Evolutionary conservation across 352 stramenopile species (phyloP).

Genomic region (Globisporangium spinosum): DNA sequence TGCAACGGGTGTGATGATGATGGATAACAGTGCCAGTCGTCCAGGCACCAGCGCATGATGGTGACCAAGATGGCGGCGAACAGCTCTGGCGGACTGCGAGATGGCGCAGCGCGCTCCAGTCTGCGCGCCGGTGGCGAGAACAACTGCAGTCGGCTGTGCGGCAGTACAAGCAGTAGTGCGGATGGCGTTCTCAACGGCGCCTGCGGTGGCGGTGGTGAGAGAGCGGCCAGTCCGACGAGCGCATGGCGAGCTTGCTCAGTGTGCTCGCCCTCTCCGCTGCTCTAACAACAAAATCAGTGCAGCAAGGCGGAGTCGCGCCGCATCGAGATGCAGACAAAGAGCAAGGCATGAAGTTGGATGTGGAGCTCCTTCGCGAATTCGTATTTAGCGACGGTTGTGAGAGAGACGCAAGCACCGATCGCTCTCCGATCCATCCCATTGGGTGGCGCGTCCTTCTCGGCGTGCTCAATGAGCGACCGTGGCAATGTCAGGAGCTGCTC

Average conservation of each 20-base stretch:
- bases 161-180: not conserved
- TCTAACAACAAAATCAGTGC: not conserved
- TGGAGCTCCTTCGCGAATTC: slow-evolving; percentile 24
- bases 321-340: not conserved
- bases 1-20: too few species aligned
- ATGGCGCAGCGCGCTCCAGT: not conserved
- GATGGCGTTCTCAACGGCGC: not conserved
- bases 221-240: not conserved
- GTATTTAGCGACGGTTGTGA: slow-evolving; percentile 16
- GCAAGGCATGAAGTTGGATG: slow-evolving; percentile 4
- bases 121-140: not conserved
- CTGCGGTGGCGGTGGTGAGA: not conserved
- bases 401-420: not conserved
- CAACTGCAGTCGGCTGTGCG: not conserved
- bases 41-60: not conserved
- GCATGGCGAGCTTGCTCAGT: not conserved
- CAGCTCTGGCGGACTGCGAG: not conserved
- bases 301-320: not conserved
- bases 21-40: not conserved
- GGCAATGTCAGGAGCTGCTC: slow-evolving; percentile 23
- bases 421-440: slow-evolving; percentile 20
- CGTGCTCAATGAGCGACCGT: slow-evolving; percentile 20
- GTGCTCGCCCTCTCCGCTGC: not conserved
- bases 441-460: slow-evolving; percentile 45
- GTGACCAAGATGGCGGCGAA: slow-evolving; percentile 17